A percentile compares a stretch with the other conserved stretches of the same genome.
Conservation (phyloP, 1,284 basidiomycete species). For the Irpex sp. region DNA sequence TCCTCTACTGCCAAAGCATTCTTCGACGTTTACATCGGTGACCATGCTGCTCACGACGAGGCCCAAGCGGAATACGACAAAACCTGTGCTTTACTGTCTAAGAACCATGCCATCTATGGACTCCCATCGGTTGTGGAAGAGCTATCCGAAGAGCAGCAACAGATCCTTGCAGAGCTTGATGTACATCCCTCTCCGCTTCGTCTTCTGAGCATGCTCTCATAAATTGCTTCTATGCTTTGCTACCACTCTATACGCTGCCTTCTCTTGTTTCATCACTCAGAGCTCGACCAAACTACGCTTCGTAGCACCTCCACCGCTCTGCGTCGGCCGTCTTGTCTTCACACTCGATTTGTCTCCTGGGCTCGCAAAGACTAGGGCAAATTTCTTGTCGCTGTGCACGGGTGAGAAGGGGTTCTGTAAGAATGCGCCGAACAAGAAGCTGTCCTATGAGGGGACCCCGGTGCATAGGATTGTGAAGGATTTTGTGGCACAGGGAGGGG, state of each 20-base stretch:
- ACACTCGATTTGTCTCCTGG: constrained; percentile 33
- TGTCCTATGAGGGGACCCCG: constrained; percentile 39
- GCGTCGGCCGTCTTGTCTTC: constrained; percentile 36
- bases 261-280: constrained; percentile 12
- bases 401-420: constrained; percentile 45
- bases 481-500: constrained; percentile 48
- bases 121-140: constrained; percentile 34
- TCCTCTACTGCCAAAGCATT: constrained; percentile 21
- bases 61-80: constrained; percentile 28
- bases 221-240: background rate
- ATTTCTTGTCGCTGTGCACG: constrained; percentile 46
- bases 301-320: constrained; percentile 31
- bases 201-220: background rate
- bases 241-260: background rate
- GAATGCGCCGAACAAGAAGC: constrained; percentile 41
- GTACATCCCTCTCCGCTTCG: constrained; percentile 19
- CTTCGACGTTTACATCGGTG: constrained; percentile 40
- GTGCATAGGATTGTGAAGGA: constrained; percentile 44
- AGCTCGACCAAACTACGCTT: constrained; percentile 32
- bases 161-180: constrained; percentile 38
- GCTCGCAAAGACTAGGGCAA: constrained; percentile 41
- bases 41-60: constrained; percentile 29
- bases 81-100: constrained; percentile 30
- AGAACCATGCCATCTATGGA: constrained; percentile 36
- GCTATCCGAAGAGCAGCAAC: constrained; percentile 38